phyloP scores from a whole-genome alignment of 2,329 filamentous ascomycete genomes.

The Trichoderma semiorbis region DNA sequence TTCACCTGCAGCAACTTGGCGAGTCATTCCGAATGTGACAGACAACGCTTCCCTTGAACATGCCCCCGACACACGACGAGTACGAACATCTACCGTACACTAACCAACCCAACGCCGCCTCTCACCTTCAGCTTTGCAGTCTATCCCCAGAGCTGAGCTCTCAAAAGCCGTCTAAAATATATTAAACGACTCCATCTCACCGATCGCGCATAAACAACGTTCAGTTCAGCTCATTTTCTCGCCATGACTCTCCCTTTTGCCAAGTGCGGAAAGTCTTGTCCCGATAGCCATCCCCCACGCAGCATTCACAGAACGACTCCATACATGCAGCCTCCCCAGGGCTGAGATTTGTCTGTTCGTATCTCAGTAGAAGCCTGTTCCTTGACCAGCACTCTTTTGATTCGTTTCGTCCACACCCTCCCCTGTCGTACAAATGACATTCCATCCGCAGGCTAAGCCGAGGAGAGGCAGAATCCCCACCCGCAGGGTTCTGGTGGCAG shows the following conservation, averaged over 20 bases:
- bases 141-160: neutral
- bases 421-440: constrained; percentile 4
- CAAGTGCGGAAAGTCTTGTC: neutral
- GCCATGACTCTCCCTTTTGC: neutral
- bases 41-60: neutral
- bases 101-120: neutral
- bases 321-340: neutral
- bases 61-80: neutral
- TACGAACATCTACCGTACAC: neutral
- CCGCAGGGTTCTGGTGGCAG: neutral
- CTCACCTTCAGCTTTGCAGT: neutral
- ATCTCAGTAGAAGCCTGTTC: neutral
- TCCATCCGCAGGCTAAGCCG: constrained; percentile 1
- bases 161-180: neutral
- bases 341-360: constrained; percentile 1
- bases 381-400: neutral
- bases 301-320: neutral
- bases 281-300: neutral
- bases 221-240: neutral
- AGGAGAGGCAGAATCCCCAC: constrained; percentile 1
- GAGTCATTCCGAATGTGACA: neutral
- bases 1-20: neutral
- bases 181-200: neutral
- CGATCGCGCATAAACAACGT: neutral
- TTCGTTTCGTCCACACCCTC: neutral